Evolutionary conservation across 768 basidiomycete species (phyloP), one percentile per base, ranked within the genome.

Genomic region (Lactifluus echinatus): DNA sequence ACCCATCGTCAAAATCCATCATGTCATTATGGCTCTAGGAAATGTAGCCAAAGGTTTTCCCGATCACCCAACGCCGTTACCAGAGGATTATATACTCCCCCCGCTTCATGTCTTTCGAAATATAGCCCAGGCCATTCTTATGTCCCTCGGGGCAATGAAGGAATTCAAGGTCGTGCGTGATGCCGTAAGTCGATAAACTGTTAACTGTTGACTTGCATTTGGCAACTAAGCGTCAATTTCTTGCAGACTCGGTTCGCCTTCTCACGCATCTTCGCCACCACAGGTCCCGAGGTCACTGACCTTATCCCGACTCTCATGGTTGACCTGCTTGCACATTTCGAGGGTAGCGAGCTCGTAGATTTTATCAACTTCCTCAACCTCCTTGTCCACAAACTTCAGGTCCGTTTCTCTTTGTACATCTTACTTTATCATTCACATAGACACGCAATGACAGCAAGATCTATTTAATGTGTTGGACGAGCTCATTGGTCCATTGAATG

Each of bases 1-100:
- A 43, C 80, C 89, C n/a, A 83, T 96, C 64, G 76, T 97, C 53
- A 84, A 83, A 66, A 82, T 93, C 8, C 96, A 98, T 65, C 94
- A 98, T 72, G 78, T 85, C 63, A 87, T 97, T 68, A 88, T 95
- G 84, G 93, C 95, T 2, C 76, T 97, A 21, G 95, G 95, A 12
- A 92, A 89, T 65, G 82, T 97, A 54, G 89, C 93, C 34, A 96
- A 96, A 72, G 96, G 96, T 12, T 98, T 97, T 72, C 96, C 96
- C 0, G 92, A 93, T 67, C 87, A 87, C 66, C 88, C 90, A 42
- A 81, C 79, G 15, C 78, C 82, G 1, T 72, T 84, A 1, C 81
- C 83, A 0, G 77, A 80, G 63, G 82, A 81, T 31, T 86, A 85
- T 64, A 76, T 82, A 8, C 73, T 83, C 19, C 88, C 92, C 0